Evolutionary conservation across 148 eudicot genomes (phyloP).

Genomic region (Heliamphora exappendiculata): DNA sequence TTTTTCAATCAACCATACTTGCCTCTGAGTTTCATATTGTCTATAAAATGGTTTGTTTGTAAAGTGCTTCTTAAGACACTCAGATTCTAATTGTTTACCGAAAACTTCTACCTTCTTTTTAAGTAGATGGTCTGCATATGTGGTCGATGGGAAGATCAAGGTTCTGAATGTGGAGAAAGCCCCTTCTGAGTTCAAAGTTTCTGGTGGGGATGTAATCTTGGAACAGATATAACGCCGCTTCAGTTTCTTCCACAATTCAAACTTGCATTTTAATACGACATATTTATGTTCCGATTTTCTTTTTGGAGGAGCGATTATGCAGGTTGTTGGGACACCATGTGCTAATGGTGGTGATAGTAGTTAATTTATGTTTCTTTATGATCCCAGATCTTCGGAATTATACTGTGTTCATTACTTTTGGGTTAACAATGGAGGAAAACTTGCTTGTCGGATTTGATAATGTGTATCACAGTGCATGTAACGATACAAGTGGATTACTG

Average conservation of each 20-base stretch:
- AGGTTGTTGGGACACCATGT: not conserved
- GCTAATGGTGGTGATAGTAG: not conserved
- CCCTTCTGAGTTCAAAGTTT: slow-evolving; percentile 20
- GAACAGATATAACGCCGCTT: slow-evolving; percentile 41
- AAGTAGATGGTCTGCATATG: no score
- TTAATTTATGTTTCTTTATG: not conserved
- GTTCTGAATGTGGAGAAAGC: slow-evolving; percentile 18
- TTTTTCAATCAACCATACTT: no score
- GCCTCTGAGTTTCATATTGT: no score
- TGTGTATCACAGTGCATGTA: no score
- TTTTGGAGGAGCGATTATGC: not conserved
- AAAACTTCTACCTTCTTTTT: no score
- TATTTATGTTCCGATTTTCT: not conserved
- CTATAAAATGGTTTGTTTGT: no score
- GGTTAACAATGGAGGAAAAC: not conserved
- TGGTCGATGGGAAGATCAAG: no score
- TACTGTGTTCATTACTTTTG: not conserved
- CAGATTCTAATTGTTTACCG: no score
- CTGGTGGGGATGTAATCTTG: slow-evolving; percentile 43
- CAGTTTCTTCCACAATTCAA: not conserved
- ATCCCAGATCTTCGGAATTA: not conserved
- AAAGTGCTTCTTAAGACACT: no score
- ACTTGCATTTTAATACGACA: not conserved
- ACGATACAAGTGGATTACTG: no score
- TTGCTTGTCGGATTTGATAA: not conserved